phyloP scores from a whole-genome alignment of 164 flowering plant species.

The Magnolia kwangsiensis region DNA sequence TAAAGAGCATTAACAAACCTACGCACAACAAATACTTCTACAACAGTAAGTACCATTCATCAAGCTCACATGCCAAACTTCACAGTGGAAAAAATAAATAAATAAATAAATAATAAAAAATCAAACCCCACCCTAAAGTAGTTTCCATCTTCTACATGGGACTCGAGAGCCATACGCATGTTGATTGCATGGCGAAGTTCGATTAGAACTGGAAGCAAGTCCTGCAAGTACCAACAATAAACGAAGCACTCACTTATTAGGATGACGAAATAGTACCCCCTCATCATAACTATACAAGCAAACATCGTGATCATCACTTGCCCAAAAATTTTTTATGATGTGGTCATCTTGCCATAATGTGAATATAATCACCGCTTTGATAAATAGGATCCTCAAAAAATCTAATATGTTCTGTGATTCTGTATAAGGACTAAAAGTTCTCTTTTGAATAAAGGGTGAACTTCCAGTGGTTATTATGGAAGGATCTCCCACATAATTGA shows the following conservation, averaged over 20 bases:
- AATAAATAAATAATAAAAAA: background rate
- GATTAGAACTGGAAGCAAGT: slow-evolving; percentile 68
- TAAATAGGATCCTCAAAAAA: background rate
- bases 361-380: background rate
- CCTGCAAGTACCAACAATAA: slow-evolving; percentile 42
- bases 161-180: slow-evolving; percentile 77
- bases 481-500: no score
- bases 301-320: background rate
- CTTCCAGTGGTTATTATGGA: no score
- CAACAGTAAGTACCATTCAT: background rate
- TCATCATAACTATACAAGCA: background rate
- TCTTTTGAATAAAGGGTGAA: no score
- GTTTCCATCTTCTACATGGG: slow-evolving; percentile 78
- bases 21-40: background rate
- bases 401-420: no score
- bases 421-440: no score
- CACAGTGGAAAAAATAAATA: background rate
- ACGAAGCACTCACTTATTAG: slow-evolving; percentile 3
- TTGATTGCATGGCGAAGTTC: slow-evolving; percentile 77
- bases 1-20: background rate
- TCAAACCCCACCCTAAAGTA: slow-evolving; percentile 59
- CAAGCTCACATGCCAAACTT: background rate
- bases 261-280: background rate
- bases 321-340: background rate
- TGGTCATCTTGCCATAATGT: background rate